Evolutionary conservation across 306 rosid species (phyloP).

Genomic region (Cucumis cinereus): DNA sequence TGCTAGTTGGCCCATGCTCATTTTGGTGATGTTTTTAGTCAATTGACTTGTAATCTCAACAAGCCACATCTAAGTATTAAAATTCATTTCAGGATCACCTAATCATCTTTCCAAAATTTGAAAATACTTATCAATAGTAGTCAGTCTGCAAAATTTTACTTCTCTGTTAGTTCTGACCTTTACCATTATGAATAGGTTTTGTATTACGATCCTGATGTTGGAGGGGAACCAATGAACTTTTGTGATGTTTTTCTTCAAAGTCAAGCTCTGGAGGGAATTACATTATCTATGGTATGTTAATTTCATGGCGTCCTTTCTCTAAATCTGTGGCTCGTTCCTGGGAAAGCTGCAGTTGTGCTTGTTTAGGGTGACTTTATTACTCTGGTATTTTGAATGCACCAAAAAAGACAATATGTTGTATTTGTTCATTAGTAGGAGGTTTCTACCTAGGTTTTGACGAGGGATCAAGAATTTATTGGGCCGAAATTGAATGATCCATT

Average conservation of each 20-base stretch:
- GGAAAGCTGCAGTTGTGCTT: neutral
- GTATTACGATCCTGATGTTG: constrained; percentile 70
- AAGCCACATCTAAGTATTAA: no score
- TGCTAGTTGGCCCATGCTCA: no score
- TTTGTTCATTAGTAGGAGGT: neutral
- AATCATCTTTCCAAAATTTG: no score
- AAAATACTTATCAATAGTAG: neutral
- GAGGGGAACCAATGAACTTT: constrained; percentile 80
- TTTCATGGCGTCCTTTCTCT: neutral
- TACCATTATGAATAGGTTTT: constrained; percentile 37
- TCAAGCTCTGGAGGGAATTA: constrained; percentile 91
- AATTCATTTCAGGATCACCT: no score
- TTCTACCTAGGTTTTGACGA: neutral
- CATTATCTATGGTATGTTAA: constrained; percentile 77
- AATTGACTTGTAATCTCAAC: no score
- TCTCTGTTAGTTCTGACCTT: neutral
- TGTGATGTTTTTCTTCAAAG: constrained; percentile 87
- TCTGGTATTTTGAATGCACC: neutral
- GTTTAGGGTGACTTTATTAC: neutral
- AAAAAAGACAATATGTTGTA: neutral
- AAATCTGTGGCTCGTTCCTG: neutral
- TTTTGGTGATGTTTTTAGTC: no score
- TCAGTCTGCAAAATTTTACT: neutral
- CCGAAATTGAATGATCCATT: neutral
- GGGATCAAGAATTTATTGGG: neutral